phyloP scores from a whole-genome alignment of 2,329 filamentous ascomycete species.

The Fusarium graminum region DNA sequence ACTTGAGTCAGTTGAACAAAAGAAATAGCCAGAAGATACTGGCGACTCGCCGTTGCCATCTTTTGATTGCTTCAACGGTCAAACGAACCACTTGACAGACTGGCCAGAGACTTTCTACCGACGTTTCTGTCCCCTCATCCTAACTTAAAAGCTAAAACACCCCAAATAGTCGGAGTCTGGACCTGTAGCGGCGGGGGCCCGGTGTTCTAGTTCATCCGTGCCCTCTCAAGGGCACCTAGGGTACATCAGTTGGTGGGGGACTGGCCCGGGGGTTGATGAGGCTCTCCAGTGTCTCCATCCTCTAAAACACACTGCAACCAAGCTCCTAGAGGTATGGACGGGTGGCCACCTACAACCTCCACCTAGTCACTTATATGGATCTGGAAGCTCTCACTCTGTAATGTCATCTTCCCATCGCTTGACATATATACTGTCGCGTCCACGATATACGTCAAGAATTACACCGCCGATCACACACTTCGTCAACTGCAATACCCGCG shows the following conservation, averaged over 20 bases:
- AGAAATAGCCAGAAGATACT: not conserved
- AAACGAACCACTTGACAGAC: not conserved
- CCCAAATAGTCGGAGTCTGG: not conserved
- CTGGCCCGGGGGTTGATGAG: conserved; percentile 16
- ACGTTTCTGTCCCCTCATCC: not conserved
- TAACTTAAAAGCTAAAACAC: not conserved
- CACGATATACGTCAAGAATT: not conserved
- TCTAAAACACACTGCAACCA: conserved; percentile 28
- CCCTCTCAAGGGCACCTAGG: conserved; percentile 1
- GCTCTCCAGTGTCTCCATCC: conserved; percentile 37
- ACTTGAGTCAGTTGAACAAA: not conserved
- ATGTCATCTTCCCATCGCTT: conserved; percentile 8
- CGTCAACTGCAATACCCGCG: not conserved
- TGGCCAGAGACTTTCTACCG: not conserved
- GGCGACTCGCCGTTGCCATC: not conserved
- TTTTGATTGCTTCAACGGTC: not conserved
- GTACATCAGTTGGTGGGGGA: conserved; percentile 15
- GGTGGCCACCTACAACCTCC: not conserved
- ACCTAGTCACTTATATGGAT: not conserved
- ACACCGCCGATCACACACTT: not conserved
- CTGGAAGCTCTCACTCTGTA: conserved; percentile 3
- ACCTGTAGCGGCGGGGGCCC: conserved; percentile 20
- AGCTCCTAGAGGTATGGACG: conserved; percentile 4
- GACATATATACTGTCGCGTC: conserved; percentile 13
- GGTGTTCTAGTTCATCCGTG: conserved; percentile 17